Evolutionary conservation across 2,329 filamentous ascomycete species (phyloP).

Genomic region (Salinomyces thailandicus): DNA sequence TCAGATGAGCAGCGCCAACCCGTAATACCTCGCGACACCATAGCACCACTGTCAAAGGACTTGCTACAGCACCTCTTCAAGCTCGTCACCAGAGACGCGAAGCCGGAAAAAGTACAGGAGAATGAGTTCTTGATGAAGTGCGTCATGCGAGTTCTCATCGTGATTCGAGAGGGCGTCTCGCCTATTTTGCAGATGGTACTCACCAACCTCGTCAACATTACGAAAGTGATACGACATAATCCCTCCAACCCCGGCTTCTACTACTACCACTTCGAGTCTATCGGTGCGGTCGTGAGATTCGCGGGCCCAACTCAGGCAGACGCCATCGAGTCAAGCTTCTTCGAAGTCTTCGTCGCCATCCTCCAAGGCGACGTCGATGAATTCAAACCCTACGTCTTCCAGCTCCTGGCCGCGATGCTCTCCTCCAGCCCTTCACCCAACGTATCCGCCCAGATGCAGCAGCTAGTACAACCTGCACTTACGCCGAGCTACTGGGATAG

Average conservation of each 20-base stretch:
- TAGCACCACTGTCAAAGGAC: slow-evolving; percentile 73
- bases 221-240: slow-evolving; percentile 83
- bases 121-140: slow-evolving; percentile 99
- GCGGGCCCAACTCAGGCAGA: slow-evolving; percentile 57
- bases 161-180: slow-evolving; percentile 72
- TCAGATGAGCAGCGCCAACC: slow-evolving; percentile 64
- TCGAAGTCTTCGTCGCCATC: slow-evolving; percentile 70
- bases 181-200: slow-evolving; percentile 69
- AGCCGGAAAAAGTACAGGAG: slow-evolving; percentile 89
- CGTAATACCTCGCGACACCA: slow-evolving; percentile 68
- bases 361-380: slow-evolving; percentile 78
- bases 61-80: slow-evolving; percentile 83
- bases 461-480: slow-evolving; percentile 66
- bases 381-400: slow-evolving; percentile 94
- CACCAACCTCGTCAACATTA: slow-evolving; percentile 76
- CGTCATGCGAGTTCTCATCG: slow-evolving; percentile 93
- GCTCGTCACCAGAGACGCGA: slow-evolving; percentile 73
- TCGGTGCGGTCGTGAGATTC: slow-evolving; percentile 78
- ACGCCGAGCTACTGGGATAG: slow-evolving; percentile 81
- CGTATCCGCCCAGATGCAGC: slow-evolving; percentile 70
- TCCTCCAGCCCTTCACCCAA: slow-evolving; percentile 73
- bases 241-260: slow-evolving; percentile 97
- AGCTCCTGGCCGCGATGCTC: slow-evolving; percentile 81
- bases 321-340: slow-evolving; percentile 70
- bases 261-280: slow-evolving; percentile 93